Percentiles rank a stretch among this genome's conserved stretches.
Conservation (phyloP, 225 moss, liverwort and hornwort genomes). For the Rhytidiadelphus loreus region DNA sequence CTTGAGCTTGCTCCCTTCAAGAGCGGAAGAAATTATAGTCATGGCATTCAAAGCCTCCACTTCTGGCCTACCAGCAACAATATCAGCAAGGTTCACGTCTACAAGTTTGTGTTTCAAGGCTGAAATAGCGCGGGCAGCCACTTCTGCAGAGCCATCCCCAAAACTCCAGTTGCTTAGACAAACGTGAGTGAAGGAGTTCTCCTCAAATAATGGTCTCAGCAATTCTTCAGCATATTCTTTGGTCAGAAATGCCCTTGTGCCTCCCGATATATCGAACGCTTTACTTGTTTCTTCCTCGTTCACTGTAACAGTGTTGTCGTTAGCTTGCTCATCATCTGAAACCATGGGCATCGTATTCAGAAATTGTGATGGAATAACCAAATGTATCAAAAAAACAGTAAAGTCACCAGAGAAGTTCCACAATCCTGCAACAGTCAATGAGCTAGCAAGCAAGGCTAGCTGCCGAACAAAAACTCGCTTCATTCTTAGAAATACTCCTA, state of each 20-base stretch:
- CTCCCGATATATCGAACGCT: conserved; percentile 75
- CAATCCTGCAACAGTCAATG: background rate
- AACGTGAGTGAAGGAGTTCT: conserved; percentile 43
- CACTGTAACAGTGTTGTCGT: background rate
- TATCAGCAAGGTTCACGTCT: conserved; percentile 83
- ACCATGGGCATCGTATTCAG: background rate
- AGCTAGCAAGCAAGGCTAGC: background rate
- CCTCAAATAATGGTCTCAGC: conserved; percentile 64
- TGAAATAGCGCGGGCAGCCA: conserved; percentile 63
- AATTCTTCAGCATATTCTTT: conserved; percentile 55
- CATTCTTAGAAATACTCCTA: background rate
- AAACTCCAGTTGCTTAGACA: conserved; percentile 98
- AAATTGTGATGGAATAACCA: background rate
- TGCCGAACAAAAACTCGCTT: background rate
- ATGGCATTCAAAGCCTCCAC: conserved; percentile 84
- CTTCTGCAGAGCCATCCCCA: conserved; percentile 70
- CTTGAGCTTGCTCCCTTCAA: conserved; percentile 72
- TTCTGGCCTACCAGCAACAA: conserved; percentile 95
- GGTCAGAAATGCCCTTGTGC: conserved; percentile 67
- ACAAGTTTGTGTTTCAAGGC: conserved; percentile 44
- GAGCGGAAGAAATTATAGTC: conserved; percentile 60
- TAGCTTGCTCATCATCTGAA: conserved; percentile 25
- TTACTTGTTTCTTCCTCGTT: conserved; percentile 17
- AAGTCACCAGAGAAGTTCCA: background rate
- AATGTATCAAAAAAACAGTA: background rate